A percentile compares a stretch with the other conserved stretches of the same genome.
Evolutionary conservation across 805 yeast species (phyloP).

Genomic region (Starmerella stigmatis): DNA sequence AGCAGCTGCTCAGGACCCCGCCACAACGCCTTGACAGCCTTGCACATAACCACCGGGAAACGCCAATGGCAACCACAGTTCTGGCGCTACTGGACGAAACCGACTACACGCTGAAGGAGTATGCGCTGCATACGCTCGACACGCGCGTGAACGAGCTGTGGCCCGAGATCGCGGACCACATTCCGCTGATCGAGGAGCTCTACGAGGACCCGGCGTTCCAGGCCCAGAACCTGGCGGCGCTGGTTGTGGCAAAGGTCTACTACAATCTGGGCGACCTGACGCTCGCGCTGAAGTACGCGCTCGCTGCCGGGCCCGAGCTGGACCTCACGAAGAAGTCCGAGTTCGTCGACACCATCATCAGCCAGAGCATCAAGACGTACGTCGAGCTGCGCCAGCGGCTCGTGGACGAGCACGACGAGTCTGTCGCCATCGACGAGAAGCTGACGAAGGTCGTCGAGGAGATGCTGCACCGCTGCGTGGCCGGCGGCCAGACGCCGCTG

Average conservation of each 20-base stretch:
- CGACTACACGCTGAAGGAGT: conserved; percentile 63
- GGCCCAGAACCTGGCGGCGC: conserved; percentile 74
- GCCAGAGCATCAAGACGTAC: conserved; percentile 82
- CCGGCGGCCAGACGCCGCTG: conserved; percentile 58
- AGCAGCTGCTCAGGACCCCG: not conserved
- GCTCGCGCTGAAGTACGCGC: conserved; percentile 77
- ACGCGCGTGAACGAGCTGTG: conserved; percentile 80
- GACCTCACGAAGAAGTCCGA: conserved; percentile 68
- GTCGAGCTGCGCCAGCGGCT: conserved; percentile 49
- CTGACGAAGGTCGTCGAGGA: conserved; percentile 65
- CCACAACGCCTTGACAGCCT: conserved; percentile 1
- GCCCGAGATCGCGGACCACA: conserved; percentile 92
- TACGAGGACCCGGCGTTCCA: conserved; percentile 75
- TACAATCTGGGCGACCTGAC: conserved; percentile 92
- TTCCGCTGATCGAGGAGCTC: conserved; percentile 79
- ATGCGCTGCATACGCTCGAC: conserved; percentile 76
- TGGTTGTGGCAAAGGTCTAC: conserved; percentile 79
- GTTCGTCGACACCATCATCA: conserved; percentile 84
- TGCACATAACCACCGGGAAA: conserved; percentile 4
- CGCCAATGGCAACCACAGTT: conserved; percentile 60
- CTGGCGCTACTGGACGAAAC: conserved; percentile 80
- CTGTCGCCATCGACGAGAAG: conserved; percentile 41
- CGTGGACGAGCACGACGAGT: conserved; percentile 31
- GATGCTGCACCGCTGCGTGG: conserved; percentile 74
- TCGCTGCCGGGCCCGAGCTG: conserved; percentile 73